Percentiles rank a stretch among this genome's conserved stretches.
phyloP scores from a whole-genome alignment of 108 stramenopile genomes.

The Pseudonitzschia delicatissima region DNA sequence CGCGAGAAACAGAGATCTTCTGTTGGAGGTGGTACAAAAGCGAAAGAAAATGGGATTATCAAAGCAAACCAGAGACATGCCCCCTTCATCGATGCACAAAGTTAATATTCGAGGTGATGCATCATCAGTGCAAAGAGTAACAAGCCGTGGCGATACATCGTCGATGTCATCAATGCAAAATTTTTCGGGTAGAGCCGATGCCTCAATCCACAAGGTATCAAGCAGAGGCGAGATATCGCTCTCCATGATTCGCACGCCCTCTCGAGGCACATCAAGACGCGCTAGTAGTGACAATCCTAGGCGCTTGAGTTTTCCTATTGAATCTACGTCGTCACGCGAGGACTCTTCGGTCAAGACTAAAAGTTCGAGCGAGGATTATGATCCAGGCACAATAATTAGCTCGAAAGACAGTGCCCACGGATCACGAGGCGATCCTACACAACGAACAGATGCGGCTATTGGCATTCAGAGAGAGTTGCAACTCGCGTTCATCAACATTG shows the following conservation, averaged over 20 bases:
- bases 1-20: slow-evolving; percentile 73
- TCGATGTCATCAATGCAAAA: no score
- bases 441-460: slow-evolving; percentile 77
- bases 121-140: no score
- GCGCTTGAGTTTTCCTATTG: slow-evolving; percentile 1
- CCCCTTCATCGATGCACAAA: no score
- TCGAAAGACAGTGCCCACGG: slow-evolving; percentile 23
- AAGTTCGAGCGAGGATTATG: background rate
- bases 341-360: slow-evolving; percentile 6
- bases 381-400: background rate
- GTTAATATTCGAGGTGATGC: no score
- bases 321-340: slow-evolving; percentile 10
- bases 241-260: background rate
- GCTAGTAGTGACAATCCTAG: slow-evolving; percentile 5
- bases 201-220: background rate
- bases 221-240: background rate
- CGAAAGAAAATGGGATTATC: slow-evolving; percentile 43
- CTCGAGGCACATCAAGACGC: slow-evolving; percentile 12
- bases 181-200: no score
- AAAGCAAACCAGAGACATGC: background rate
- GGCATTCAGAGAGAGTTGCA: slow-evolving; percentile 87
- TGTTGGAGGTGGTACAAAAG: slow-evolving; percentile 66
- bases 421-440: no score
- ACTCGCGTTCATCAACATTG: slow-evolving; percentile 62
- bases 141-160: no score